phyloP scores from a whole-genome alignment of 345 rosid genomes.

The Physaria fendleri region DNA sequence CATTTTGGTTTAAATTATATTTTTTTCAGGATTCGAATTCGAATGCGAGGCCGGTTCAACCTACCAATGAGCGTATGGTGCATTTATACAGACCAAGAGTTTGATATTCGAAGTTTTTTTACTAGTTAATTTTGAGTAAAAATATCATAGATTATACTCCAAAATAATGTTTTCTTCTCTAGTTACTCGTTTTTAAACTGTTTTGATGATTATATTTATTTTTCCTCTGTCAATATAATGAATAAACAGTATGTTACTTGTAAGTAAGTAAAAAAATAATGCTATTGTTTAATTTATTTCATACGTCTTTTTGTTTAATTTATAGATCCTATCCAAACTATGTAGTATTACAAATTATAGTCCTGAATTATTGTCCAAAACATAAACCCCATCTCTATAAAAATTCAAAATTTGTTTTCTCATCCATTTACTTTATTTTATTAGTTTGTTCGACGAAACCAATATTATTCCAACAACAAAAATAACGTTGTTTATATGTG shows the following conservation, averaged over 20 bases:
- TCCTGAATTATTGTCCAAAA: too few relatives aligned
- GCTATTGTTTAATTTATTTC: neutral
- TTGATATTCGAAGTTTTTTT: neutral
- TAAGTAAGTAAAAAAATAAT: neutral
- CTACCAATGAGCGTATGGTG: constrained; percentile 18
- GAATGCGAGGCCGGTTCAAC: constrained; percentile 30
- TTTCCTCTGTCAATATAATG: neutral
- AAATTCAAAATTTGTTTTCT: too few relatives aligned
- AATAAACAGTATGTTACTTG: neutral
- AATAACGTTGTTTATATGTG: too few relatives aligned
- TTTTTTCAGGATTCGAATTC: neutral
- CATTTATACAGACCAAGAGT: constrained; percentile 16
- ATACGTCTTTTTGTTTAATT: too few relatives aligned
- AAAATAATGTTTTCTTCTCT: neutral
- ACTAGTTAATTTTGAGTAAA: neutral
- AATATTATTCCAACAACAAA: too few relatives aligned
- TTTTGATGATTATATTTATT: neutral
- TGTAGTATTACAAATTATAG: too few relatives aligned
- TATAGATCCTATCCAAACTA: too few relatives aligned
- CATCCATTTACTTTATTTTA: too few relatives aligned
- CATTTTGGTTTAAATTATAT: neutral
- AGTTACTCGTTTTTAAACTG: neutral
- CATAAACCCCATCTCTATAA: too few relatives aligned
- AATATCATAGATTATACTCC: neutral
- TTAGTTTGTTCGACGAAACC: too few relatives aligned